Percentiles rank a stretch among this genome's conserved stretches.
phyloP scores from a whole-genome alignment of 2,329 filamentous ascomycete species.

The Aspergillus awamori region DNA sequence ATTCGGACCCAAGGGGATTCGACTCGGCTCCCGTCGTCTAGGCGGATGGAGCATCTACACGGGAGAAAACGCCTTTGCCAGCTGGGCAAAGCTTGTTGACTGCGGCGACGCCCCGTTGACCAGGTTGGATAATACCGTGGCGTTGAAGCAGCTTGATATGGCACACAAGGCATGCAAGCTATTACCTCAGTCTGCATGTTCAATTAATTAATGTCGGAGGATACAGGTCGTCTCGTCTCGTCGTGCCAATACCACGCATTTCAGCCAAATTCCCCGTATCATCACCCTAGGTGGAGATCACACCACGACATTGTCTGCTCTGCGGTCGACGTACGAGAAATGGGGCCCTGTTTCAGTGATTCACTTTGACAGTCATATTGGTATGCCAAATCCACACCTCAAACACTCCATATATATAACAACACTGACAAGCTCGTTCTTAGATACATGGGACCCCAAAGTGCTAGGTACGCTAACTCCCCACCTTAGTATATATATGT shows the following conservation, averaged over 20 bases:
- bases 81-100: slow-evolving; percentile 58
- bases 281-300: slow-evolving; percentile 60
- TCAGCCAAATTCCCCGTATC: slow-evolving; percentile 48
- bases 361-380: slow-evolving; percentile 59
- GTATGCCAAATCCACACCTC: neutral
- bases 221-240: slow-evolving; percentile 50
- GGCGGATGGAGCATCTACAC: slow-evolving; percentile 53
- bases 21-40: slow-evolving; percentile 55
- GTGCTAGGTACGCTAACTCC: slow-evolving; percentile 50
- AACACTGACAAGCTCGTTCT: neutral
- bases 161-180: slow-evolving; percentile 48
- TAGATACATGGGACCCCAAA: slow-evolving; percentile 58
- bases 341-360: slow-evolving; percentile 60
- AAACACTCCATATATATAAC: neutral
- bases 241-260: slow-evolving; percentile 43
- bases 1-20: slow-evolving; percentile 57
- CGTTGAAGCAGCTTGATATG: slow-evolving; percentile 56
- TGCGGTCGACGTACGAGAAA: slow-evolving; percentile 52
- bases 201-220: neutral
- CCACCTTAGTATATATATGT: slow-evolving; percentile 39
- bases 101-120: slow-evolving; percentile 59
- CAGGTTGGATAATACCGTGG: slow-evolving; percentile 58
- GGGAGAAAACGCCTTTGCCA: slow-evolving; percentile 48
- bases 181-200: neutral
- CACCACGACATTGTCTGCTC: slow-evolving; percentile 57